Base-by-base conservation (phyloP, 2,329 filamentous ascomycete genomes). In the Cyphellophora attinorum region DNA sequence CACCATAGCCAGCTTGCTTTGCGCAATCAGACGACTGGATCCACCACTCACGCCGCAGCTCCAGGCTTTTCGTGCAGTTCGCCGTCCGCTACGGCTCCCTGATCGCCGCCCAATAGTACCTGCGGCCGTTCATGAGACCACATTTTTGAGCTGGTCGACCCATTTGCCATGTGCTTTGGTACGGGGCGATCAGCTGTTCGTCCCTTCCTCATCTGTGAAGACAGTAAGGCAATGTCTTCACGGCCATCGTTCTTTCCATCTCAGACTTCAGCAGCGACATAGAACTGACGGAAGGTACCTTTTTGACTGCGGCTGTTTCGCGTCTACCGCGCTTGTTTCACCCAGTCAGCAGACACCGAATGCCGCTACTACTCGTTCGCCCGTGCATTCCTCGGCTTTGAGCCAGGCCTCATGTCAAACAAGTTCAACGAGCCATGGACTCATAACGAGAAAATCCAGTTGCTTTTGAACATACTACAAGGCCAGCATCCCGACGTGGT, bases 391-490 rank as follows among this genome's bases (percentile, higher is more conserved):
- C 14, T 29, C 27, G 14, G 15, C 15, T 16, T 31, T 19, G 29
- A 18, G 14, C 29, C 4, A 19, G 15, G 6, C 13, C 19, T 18
- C 29, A 46, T 46, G 44, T 46, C 44, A 38, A 44, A 44, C 39
- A 23, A 42, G 44, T 37, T 44, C 35, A 29, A 30, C 11, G 27
- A 36, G 28, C 33, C 32, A 36, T 46, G 44, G 44, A 40, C 38
- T 37, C 13, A 27, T 32, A 34, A 37, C 35, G 44, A 46, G 41
- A 43, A 49, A 39, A 40, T 49, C 37, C 34, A 38, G 19, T 35
- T 49, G 28, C 45, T 49, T 36, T 41, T 44, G 39, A 47, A 42
- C 29, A 41, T 49, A 19, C 39, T 49, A 25, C 44, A 49, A 30
- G 35, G 39, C 17, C 32, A 39, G 13, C 40, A 38, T 19, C 29